These are phyloP conservation scores for Penicillium freii DNA, from an alignment of 2,329 filamentous ascomycete genomes.

Conservation along the genomic window DNA sequence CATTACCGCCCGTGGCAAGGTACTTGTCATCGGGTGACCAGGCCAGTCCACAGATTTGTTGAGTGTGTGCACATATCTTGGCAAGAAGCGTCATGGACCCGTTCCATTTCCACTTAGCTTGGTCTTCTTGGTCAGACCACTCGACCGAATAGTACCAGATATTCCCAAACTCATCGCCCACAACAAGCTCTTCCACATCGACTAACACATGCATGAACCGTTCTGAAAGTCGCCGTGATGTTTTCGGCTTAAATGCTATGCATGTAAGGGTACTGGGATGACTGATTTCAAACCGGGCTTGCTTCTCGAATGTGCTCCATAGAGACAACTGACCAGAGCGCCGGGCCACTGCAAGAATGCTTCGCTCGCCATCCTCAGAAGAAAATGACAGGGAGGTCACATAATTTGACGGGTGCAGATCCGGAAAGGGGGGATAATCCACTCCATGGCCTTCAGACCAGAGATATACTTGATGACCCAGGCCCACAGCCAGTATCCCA, in stretches of 20 bases:
- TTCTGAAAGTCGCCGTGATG: constrained; percentile 51
- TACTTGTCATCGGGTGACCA: constrained; percentile 75
- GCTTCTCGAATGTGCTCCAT: constrained; percentile 66
- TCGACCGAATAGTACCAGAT: constrained; percentile 89
- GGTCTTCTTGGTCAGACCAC: constrained; percentile 62
- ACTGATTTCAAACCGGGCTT: constrained; percentile 70
- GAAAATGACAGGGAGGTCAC: constrained; percentile 91
- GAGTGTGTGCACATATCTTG: constrained; percentile 73
- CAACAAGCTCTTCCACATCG: constrained; percentile 75
- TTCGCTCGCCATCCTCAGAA: constrained; percentile 68
- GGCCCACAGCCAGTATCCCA: constrained; percentile 76
- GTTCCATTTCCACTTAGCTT: constrained; percentile 70
- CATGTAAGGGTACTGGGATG: constrained; percentile 74
- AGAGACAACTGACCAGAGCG: constrained; percentile 73
- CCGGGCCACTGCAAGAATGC: constrained; percentile 80
- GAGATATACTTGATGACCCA: constrained; percentile 75
- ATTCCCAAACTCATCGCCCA: constrained; percentile 79
- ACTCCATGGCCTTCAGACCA: constrained; percentile 80
- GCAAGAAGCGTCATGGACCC: constrained; percentile 76
- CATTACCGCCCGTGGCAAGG: constrained; percentile 88
- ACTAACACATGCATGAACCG: constrained; percentile 52
- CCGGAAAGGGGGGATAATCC: constrained; percentile 57
- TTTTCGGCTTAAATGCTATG: constrained; percentile 73
- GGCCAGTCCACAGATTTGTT: constrained; percentile 90
- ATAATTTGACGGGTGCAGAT: constrained; percentile 49